Conservation (phyloP, 2,329 filamentous ascomycete species). For the Botrytis fragariae region DNA sequence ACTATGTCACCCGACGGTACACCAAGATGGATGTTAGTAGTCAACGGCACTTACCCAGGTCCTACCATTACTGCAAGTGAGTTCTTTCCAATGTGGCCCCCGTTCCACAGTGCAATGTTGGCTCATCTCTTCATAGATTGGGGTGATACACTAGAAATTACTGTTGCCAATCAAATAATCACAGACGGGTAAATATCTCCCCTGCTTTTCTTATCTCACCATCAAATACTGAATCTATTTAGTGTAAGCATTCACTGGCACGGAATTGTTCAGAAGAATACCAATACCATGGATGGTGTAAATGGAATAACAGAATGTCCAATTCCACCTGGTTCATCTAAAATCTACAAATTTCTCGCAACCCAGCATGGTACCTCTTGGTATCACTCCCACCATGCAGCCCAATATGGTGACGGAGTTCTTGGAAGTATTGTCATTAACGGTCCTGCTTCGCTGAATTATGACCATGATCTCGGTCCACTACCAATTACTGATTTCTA, state of each 20-base stretch:
- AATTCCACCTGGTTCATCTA: not conserved
- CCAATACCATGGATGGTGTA: not conserved
- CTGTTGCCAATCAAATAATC: not conserved
- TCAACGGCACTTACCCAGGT: not conserved
- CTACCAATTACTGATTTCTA: not conserved
- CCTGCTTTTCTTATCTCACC: not conserved
- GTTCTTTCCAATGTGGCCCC: not conserved
- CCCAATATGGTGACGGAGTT: not conserved
- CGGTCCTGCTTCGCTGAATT: not conserved
- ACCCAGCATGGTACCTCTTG: not conserved
- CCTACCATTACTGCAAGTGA: not conserved
- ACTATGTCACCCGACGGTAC: not conserved
- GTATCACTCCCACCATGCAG: not conserved
- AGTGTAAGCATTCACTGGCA: not conserved
- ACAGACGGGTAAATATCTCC: not conserved
- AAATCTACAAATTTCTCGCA: not conserved
- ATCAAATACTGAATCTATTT: not conserved
- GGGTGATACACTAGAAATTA: not conserved
- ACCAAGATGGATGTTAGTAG: not conserved
- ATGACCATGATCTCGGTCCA: not conserved
- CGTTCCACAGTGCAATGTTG: not conserved
- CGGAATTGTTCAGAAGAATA: not conserved
- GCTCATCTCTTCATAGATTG: not conserved
- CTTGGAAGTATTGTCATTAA: not conserved
- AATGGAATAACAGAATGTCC: not conserved